Conservation (phyloP, 2,329 filamentous ascomycete genomes). For the Biscogniauxia mediterranea region DNA sequence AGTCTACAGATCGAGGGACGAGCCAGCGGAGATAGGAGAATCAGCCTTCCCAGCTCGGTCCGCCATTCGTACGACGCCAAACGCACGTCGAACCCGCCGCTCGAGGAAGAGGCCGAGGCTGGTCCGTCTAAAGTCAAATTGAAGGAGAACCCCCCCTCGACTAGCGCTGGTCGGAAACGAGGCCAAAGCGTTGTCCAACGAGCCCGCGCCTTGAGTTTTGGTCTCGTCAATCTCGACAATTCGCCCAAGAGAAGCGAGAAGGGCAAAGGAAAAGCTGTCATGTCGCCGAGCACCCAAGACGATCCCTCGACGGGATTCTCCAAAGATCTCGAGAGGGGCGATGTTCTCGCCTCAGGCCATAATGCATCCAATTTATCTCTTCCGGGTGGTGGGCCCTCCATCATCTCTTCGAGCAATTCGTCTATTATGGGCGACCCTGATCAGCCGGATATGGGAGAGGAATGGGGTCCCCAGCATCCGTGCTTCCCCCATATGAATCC, state of each 20-base stretch:
- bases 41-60: conserved; percentile 54
- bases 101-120: conserved; percentile 22
- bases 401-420: conserved; percentile 55
- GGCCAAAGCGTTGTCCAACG: conserved; percentile 32
- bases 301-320: conserved; percentile 39
- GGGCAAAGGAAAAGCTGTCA: conserved; percentile 50
- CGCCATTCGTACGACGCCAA: conserved; percentile 55
- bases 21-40: conserved; percentile 45
- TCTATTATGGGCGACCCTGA: conserved; percentile 63
- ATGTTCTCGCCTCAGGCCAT: conserved; percentile 41
- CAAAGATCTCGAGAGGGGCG: conserved; percentile 56
- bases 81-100: conserved; percentile 34
- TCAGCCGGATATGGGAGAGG: conserved; percentile 65
- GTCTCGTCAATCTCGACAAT: conserved; percentile 25
- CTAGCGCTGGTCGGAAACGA: conserved; percentile 26
- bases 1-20: conserved; percentile 51
- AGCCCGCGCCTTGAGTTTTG: conserved; percentile 30
- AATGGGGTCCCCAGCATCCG: conserved; percentile 92
- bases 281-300: conserved; percentile 40
- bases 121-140: conserved; percentile 24
- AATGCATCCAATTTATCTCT: conserved; percentile 46
- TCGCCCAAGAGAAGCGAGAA: conserved; percentile 39
- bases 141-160: conserved; percentile 18
- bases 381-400: conserved; percentile 53
- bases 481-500: conserved; percentile 93